Evolutionary conservation across 2,329 filamentous ascomycete genomes (phyloP).

Genomic region (Hymenoscyphus scutula): DNA sequence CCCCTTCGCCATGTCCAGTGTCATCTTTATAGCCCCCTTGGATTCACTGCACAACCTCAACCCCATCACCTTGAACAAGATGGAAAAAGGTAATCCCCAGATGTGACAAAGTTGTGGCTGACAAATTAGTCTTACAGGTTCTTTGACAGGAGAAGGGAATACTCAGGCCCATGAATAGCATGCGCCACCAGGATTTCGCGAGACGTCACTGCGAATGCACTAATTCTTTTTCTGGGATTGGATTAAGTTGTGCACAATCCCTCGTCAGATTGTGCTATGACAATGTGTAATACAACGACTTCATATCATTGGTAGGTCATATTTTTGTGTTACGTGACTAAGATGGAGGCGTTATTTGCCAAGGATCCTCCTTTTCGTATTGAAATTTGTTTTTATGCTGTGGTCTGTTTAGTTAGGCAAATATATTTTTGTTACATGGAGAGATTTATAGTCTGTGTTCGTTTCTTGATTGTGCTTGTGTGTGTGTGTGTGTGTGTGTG

Average conservation of each 20-base stretch:
- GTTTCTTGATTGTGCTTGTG: no score
- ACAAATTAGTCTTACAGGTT: constrained; percentile 6
- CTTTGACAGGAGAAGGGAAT: background rate
- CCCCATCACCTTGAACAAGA: background rate
- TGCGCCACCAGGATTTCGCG: background rate
- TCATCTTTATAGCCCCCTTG: background rate
- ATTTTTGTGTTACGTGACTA: constrained; percentile 4
- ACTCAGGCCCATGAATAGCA: background rate
- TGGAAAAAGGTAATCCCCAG: background rate
- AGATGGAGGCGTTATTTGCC: constrained; percentile 1
- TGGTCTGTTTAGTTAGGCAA: background rate
- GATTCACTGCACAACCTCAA: background rate
- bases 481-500: no score
- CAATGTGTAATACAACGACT: background rate
- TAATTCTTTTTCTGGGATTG: background rate
- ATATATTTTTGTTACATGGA: no score
- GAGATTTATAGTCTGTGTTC: no score
- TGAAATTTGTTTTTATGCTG: background rate
- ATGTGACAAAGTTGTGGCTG: background rate
- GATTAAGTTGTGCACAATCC: background rate
- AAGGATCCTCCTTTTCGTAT: background rate
- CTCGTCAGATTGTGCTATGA: background rate
- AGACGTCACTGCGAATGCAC: background rate
- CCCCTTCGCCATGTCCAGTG: background rate
- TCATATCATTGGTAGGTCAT: constrained; percentile 2